Evolutionary conservation across 1,284 basidiomycete genomes (phyloP).

Genomic region (Thecaphora thlaspeos): DNA sequence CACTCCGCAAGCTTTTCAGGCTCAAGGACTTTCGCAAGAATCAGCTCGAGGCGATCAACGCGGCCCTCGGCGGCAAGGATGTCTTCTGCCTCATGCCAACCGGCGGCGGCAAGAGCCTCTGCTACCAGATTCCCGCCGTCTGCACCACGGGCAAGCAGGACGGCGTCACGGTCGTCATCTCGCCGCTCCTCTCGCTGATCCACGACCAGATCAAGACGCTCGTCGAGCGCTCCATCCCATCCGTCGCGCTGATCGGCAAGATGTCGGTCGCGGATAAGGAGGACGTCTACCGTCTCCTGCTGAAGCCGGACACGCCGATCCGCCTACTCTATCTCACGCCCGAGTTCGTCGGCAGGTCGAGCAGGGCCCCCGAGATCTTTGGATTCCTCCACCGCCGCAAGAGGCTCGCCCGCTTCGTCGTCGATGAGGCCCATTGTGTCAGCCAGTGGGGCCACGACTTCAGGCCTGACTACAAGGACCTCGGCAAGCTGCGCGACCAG

Average conservation of each 20-base stretch:
- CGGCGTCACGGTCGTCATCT: conserved; percentile 82
- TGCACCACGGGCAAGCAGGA: conserved; percentile 73
- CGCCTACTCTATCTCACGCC: conserved; percentile 89
- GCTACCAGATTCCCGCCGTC: conserved; percentile 74
- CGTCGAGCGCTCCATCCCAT: conserved; percentile 69
- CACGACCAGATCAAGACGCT: conserved; percentile 81
- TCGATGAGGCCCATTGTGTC: conserved; percentile 96
- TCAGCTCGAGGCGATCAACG: conserved; percentile 83
- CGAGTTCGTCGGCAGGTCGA: conserved; percentile 71
- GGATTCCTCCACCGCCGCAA: conserved; percentile 64
- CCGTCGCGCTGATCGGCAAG: conserved; percentile 71
- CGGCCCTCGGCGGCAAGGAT: conserved; percentile 76
- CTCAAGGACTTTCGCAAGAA: conserved; percentile 74
- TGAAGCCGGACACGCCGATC: conserved; percentile 57
- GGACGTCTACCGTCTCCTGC: background rate
- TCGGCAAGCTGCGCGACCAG: conserved; percentile 69
- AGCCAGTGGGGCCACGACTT: conserved; percentile 80
- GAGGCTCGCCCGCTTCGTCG: conserved; percentile 80
- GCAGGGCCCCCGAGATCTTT: conserved; percentile 66
- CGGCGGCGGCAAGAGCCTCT: conserved; percentile 80
- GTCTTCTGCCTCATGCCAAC: conserved; percentile 97
- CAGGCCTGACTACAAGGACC: conserved; percentile 63
- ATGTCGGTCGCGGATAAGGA: conserved; percentile 57
- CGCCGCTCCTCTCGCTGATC: conserved; percentile 86
- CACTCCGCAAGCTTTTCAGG: conserved; percentile 69